These are phyloP conservation scores for Chimonanthus salicifolius DNA, from an alignment of 164 flowering plant species.

Conservation along the genomic window DNA sequence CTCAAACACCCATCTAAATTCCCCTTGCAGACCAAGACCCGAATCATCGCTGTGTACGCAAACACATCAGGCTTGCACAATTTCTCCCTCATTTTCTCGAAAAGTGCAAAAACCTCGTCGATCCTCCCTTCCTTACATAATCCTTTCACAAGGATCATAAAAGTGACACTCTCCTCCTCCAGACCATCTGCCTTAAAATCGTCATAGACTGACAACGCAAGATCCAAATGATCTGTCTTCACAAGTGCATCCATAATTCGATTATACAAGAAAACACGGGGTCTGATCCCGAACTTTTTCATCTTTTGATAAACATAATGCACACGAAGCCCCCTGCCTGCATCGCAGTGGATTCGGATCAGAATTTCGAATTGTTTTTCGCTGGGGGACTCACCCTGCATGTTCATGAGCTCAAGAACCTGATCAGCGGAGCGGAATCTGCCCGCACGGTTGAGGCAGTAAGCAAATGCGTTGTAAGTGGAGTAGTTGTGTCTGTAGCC, in stretches of 20 bases:
- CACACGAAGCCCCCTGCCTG: constrained; percentile 74
- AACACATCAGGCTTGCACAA: constrained; percentile 89
- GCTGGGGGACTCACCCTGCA: constrained; percentile 77
- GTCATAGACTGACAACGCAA: constrained; percentile 72
- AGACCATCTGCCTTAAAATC: constrained; percentile 68
- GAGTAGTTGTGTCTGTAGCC: constrained; percentile 72
- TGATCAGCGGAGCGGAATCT: constrained; percentile 78
- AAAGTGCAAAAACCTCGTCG: constrained; percentile 52
- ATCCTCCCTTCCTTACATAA: constrained; percentile 63
- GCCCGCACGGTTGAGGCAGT: constrained; percentile 67
- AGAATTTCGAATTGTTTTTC: constrained; percentile 93
- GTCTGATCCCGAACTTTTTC: constrained; percentile 74
- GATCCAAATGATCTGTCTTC: constrained; percentile 63
- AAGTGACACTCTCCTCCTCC: constrained; percentile 81
- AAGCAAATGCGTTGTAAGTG: constrained; percentile 79
- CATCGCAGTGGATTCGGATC: constrained; percentile 85
- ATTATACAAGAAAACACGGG: constrained; percentile 73
- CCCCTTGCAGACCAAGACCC: constrained; percentile 48
- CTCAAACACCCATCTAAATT: constrained; percentile 72
- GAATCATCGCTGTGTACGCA: constrained; percentile 89
- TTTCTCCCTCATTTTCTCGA: constrained; percentile 60
- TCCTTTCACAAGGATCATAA: constrained; percentile 79
- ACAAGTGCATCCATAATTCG: constrained; percentile 78
- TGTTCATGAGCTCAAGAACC: constrained; percentile 79
- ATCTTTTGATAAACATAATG: constrained; percentile 78